Evolutionary conservation across 192 early-diverging fungal species (phyloP), one percentile per base, ranked within the genome.

Genomic region (Backusella sp.): DNA sequence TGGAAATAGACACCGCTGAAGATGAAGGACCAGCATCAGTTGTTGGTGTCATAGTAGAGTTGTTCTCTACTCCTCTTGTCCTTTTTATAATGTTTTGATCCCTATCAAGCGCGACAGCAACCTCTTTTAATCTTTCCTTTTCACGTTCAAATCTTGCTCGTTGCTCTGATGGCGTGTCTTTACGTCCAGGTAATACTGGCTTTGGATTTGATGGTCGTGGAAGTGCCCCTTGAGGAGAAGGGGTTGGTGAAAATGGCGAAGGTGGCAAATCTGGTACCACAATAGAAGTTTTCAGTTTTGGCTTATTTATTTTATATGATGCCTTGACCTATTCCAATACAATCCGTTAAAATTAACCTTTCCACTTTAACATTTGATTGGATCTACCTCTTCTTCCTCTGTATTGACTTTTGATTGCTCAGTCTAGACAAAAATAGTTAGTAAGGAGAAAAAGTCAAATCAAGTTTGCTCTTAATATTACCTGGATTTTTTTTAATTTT

Each of bases 81-180:
- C 44, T 30, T 71, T 53, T 73, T 30, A 39, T 71, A 30, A 71
- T 12, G 28, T 42, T 73, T 41, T 41, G 14, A 65, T 77, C 44
- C n/a, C 42, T 66, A 44, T 76, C 74, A 26, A 67, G 19, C 34
- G 62, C 53, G 15, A 42, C 39, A 15, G 75, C 46, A 17, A 49
- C 23, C 12, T 75, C 65, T 35, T 68, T 66, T 26, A 75, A 28
- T 46, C 41, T 52, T 35, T 75, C 74, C 9, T 75, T 75, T 44
- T 70, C 75, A 6, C 66, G 34, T 70, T 76, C 75, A 76, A 76
- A 76, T 7, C 68, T 68, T 39, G 68, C 9, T 62, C 66, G 52
- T 32, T 73, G 30, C 7, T 35, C 46, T n/a, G 53, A 73, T 14
- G 62, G 11, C 2, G 32, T 68, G 15, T n/a, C 32, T 68, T 36